Evolutionary conservation across 1,284 basidiomycete genomes (phyloP).

Genomic region (Apiotrichum sp.): DNA sequence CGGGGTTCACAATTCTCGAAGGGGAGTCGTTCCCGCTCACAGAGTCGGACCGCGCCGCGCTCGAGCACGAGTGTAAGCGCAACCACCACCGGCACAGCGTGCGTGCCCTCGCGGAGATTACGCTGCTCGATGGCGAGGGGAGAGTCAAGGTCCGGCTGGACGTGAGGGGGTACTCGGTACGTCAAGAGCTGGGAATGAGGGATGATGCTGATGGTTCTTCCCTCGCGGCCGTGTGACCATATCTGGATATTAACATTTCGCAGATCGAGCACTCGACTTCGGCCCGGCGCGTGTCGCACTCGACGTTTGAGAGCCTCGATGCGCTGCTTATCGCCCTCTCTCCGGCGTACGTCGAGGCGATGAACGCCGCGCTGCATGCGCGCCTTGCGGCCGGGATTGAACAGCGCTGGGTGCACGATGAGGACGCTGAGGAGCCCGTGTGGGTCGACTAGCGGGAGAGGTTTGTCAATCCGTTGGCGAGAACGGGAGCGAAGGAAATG

Average conservation of each 20-base stretch:
- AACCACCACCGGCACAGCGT: background rate
- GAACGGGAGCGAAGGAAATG: background rate
- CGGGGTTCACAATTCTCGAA: constrained; percentile 12
- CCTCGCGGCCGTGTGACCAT: no score
- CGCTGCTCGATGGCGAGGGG: constrained; percentile 21
- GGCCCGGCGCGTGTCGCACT: constrained; percentile 1
- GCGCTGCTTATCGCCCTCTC: constrained; percentile 36
- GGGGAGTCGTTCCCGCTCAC: constrained; percentile 29
- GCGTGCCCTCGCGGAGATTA: constrained; percentile 15
- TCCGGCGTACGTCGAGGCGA: constrained; percentile 32
- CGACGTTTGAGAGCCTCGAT: constrained; percentile 37
- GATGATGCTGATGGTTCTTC: no score
- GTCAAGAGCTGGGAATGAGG: background rate
- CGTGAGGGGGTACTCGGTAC: constrained; percentile 33
- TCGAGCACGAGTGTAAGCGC: background rate
- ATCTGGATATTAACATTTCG: no score
- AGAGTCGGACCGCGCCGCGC: constrained; percentile 8
- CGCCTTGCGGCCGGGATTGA: constrained; percentile 23
- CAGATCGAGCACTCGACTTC: background rate
- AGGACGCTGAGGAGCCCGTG: constrained; percentile 9
- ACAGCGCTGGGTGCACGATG: constrained; percentile 2
- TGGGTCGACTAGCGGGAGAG: constrained; percentile 21
- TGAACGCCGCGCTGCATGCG: constrained; percentile 31
- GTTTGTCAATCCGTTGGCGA: no score
- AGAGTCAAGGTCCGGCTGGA: constrained; percentile 23